A percentile compares a stretch with the other conserved stretches of the same genome.
Evolutionary conservation across 2,329 filamentous ascomycete genomes (phyloP).

Genomic region (Aspergillus caelatus): DNA sequence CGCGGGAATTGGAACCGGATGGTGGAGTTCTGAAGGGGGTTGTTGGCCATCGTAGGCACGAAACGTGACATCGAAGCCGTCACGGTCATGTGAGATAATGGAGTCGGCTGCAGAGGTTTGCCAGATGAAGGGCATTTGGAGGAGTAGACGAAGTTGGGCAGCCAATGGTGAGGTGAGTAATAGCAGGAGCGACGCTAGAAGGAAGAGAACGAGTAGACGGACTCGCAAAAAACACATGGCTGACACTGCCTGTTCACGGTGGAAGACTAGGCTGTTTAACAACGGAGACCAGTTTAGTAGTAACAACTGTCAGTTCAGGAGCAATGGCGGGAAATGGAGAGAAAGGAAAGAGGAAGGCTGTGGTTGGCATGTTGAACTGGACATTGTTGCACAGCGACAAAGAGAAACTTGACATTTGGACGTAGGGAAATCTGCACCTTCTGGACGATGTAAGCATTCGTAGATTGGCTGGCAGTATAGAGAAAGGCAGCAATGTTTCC

Average conservation of each 20-base stretch:
- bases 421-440: not conserved
- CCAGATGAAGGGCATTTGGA: constrained; percentile 16
- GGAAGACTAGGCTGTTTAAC: not conserved
- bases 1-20: not conserved
- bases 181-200: not conserved
- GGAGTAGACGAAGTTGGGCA: not conserved
- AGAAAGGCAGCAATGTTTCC: not conserved
- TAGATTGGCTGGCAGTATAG: not conserved
- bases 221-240: not conserved
- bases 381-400: not conserved
- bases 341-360: not conserved
- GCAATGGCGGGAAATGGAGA: not conserved
- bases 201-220: not conserved
- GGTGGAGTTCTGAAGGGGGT: not conserved
- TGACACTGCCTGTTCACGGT: not conserved
- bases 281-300: not conserved
- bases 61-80: constrained; percentile 15
- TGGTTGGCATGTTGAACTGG: not conserved
- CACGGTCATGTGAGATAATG: constrained; percentile 7
- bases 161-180: not conserved
- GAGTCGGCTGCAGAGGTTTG: not conserved
- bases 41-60: constrained; percentile 1
- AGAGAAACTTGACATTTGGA: not conserved
- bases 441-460: not conserved
- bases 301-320: not conserved